Base-by-base conservation (phyloP, 768 basidiomycete species). In the Terana coerulea region DNA sequence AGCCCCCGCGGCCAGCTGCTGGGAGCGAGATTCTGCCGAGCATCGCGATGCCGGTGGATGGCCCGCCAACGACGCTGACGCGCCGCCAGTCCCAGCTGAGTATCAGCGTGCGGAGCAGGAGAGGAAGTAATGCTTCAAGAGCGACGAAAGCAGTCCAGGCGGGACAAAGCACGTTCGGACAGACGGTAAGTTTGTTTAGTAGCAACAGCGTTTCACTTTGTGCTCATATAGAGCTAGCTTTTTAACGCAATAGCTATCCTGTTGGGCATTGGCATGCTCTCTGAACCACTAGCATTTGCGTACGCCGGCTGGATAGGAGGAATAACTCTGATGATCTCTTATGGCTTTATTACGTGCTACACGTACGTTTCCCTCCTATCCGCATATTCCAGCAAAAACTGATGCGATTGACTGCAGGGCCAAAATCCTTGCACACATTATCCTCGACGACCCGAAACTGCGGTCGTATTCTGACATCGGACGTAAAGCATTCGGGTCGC, bases 381-480 rank as follows among this genome's bases (percentile, higher is more conserved):
- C n/a, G 51, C 29, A 24, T 33, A 4, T 30, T 33, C n/a, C n/a
- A n/a, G n/a, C 25, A 29, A 29, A 22, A 21, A 21, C 29, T 46
- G 11, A 46, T 19, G 19, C 10, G 17, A 3, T 1, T 12, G 7
- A 21, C 26, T 52, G 17, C 61, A 95, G 92, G 9, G 94, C 92
- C 9, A 95, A 95, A 67, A 77, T 94, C 40, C 79, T 98, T 14
- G 92, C 91, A 0, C 72, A 72, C 41, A 76, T 94, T 19, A 90
- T 95, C 46, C 61, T 84, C 15, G 67, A 75, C 11, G 91, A 97
- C 61, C 75, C 79, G 7, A 77, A 74, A 5, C 61, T 95, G 26
- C 78, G 80, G 22, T 91, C 93, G 5, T 98, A 97, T 64, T 80
- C 91, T 3, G 95, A 98, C 62, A 88, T 97, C 55, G 92, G 88